phyloP scores from a whole-genome alignment of 1,139 yeast species.

The Pneumocystis murina region DNA sequence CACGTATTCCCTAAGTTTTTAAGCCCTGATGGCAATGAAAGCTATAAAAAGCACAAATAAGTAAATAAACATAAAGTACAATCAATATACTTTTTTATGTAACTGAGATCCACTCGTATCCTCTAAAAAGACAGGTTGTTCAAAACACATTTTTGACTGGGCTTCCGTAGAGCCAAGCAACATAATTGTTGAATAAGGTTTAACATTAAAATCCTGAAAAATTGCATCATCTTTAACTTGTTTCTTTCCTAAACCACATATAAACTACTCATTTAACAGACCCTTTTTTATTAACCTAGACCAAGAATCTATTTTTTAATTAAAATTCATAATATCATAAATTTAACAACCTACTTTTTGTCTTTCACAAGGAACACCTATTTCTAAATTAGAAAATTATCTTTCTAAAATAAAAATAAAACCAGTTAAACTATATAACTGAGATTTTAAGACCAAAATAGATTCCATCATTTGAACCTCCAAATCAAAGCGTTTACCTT shows the following conservation, averaged over 20 bases:
- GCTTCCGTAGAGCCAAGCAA: conserved; percentile 83
- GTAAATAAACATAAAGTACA: conserved; percentile 14
- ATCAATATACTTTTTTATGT: conserved; percentile 20
- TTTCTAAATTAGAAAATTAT: not conserved
- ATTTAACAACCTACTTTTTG: not conserved
- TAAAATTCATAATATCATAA: not conserved
- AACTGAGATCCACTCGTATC: conserved; percentile 42
- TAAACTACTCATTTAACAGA: conserved; percentile 4
- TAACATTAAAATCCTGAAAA: conserved; percentile 54
- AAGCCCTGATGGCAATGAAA: conserved; percentile 62
- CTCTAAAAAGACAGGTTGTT: conserved; percentile 48
- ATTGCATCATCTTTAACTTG: not conserved
- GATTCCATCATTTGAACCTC: conserved; percentile 35
- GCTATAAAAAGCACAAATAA: conserved; percentile 8
- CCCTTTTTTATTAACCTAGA: conserved; percentile 68
- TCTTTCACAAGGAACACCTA: not conserved
- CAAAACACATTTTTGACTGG: conserved; percentile 44
- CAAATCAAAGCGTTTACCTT: conserved; percentile 62
- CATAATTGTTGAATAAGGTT: conserved; percentile 59
- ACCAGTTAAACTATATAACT: conserved; percentile 53
- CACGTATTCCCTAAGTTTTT: conserved; percentile 88
- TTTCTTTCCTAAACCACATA: conserved; percentile 2
- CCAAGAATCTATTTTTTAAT: conserved; percentile 15
- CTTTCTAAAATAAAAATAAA: too few relatives aligned
- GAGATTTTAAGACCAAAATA: conserved; percentile 57